Evolutionary conservation across 306 rosid genomes (phyloP).

Genomic region (Prunus mume): DNA sequence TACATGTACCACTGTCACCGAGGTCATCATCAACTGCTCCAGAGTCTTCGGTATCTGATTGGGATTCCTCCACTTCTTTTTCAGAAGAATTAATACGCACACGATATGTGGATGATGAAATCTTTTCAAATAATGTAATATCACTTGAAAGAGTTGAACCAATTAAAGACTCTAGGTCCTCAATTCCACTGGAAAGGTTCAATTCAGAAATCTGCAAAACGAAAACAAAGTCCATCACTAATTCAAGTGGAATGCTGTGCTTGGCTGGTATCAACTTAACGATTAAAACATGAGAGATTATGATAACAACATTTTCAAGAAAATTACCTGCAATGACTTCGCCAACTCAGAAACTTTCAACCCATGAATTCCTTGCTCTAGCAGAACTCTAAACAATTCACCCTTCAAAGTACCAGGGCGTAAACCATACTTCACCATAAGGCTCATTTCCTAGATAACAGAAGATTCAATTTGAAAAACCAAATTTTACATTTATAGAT

Average conservation of each 20-base stretch:
- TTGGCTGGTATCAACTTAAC: not conserved
- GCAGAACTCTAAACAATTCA: conserved; percentile 69
- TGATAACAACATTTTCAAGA: conserved; percentile 3
- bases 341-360: conserved; percentile 74
- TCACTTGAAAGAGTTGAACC: conserved; percentile 85
- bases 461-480: conserved; percentile 19
- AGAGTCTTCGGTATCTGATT: conserved; percentile 78
- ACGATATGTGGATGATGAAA: conserved; percentile 85
- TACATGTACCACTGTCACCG: conserved; percentile 39
- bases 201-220: conserved; percentile 69
- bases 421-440: conserved; percentile 65
- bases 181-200: conserved; percentile 58
- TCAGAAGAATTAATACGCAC: conserved; percentile 55
- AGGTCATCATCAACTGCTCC: conserved; percentile 76
- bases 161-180: conserved; percentile 69
- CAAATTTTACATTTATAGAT: not conserved
- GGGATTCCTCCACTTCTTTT: conserved; percentile 58
- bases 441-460: conserved; percentile 61
- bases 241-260: conserved; percentile 15
- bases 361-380: conserved; percentile 75
- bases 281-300: not conserved
- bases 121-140: conserved; percentile 88
- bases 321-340: conserved; percentile 59
- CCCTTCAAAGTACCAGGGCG: conserved; percentile 78
- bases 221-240: conserved; percentile 26